Conservation (phyloP, 306 rosid species). For the Carpinus viminea region DNA sequence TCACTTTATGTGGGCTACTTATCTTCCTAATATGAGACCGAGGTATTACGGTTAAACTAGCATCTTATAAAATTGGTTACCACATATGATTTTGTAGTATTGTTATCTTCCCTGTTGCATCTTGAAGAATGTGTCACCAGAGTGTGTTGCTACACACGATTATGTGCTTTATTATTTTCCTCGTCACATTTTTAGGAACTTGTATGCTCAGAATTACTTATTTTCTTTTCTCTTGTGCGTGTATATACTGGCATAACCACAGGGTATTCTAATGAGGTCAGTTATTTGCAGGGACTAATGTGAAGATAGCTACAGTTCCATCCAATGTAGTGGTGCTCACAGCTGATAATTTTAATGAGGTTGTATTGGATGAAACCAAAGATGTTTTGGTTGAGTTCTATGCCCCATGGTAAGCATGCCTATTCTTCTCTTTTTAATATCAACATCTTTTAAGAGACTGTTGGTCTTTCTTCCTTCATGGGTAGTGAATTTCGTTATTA, state of each 20-base stretch:
- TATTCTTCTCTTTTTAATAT: slow-evolving; percentile 6
- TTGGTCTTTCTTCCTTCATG: not conserved
- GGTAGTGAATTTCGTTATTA: not conserved
- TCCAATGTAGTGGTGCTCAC: slow-evolving; percentile 72
- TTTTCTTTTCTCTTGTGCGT: slow-evolving; percentile 1
- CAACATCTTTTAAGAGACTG: slow-evolving; percentile 3
- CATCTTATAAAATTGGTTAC: not conserved
- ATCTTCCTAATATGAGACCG: too few species aligned
- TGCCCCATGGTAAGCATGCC: slow-evolving; percentile 82
- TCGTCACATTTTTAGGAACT: not conserved
- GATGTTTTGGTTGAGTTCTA: slow-evolving; percentile 96
- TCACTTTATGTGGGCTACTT: too few species aligned
- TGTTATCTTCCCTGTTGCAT: not conserved
- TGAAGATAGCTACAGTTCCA: slow-evolving; percentile 75
- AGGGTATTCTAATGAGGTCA: slow-evolving; percentile 20
- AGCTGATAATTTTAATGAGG: slow-evolving; percentile 65
- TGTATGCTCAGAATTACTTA: not conserved
- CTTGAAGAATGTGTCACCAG: not conserved
- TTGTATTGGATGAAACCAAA: slow-evolving; percentile 76
- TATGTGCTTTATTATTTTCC: not conserved
- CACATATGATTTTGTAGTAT: not conserved
- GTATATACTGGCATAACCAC: slow-evolving; percentile 1
- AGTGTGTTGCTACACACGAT: not conserved
- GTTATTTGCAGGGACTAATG: slow-evolving; percentile 72
- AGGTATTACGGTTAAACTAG: not conserved